Base-by-base conservation (phyloP, 31 red algal species). In the Asparagopsis taxiformis region DNA sequence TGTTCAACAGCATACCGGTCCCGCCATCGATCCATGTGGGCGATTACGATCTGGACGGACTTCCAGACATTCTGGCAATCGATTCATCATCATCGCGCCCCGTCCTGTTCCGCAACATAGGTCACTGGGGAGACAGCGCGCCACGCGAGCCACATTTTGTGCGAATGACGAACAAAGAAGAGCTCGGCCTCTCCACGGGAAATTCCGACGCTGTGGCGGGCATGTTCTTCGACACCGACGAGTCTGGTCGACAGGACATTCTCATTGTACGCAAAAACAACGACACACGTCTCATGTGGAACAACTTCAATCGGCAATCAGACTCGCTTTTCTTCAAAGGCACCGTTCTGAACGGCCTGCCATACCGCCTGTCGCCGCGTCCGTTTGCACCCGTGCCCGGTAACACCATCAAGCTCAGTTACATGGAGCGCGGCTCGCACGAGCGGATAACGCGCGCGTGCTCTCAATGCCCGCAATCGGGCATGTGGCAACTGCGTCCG, bases 251-350 rank as follows among this genome's bases (percentile, higher is more conserved):
- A 7, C 92, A 95, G 73, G 92, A 95, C 65, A 33, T 95, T 44
- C 21, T 91, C 51, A 55, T 97, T 33, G 65, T 85, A 32, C 69
- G 69, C 31, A 29, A 21, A 19, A 59, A 36, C 31, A 85, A 85
- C 51, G 66, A 83, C 53, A 87, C 82, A 51, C 65, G 77, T 21
- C 70, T 94, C 34, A 59, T 94, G 36, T 94, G 91, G 91, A 94
- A 94, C 76, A 35, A 48, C 15, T 24, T 77, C 54, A 33, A 44
- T 22, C 52, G 52, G 8, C 33, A 77, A 15, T 51, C 60, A 13
- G 87, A 91, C 37, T 70, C 82, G 30, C 63, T 94, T 33, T 94
- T 94, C 76, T 94, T 94, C 91, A 94, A 94, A 69, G 84, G 83
- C 33, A 94, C 91, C 36, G 72, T 77, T 33, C 68, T 80, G 29